Conservation (phyloP, 345 rosid genomes). For the Syzygium oleosum region DNA sequence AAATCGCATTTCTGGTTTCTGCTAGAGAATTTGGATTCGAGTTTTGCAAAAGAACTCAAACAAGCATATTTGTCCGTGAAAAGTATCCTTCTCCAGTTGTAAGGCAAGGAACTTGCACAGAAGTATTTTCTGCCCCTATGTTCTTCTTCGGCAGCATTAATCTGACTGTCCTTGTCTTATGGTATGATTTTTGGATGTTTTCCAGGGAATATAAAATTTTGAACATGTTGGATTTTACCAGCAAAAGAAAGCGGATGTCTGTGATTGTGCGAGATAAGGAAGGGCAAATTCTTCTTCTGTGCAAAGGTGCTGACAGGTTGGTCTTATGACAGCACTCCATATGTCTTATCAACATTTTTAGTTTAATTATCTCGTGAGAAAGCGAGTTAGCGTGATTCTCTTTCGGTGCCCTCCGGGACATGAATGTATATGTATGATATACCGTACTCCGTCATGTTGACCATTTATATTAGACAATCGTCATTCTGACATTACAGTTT, state of each 20-base stretch:
- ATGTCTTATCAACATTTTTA: background rate
- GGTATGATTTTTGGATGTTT: conserved; percentile 1
- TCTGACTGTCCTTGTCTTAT: conserved; percentile 1
- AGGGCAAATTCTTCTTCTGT: conserved; percentile 86
- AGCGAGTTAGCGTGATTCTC: background rate
- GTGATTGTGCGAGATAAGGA: conserved; percentile 80
- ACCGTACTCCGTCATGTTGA: background rate
- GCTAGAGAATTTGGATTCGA: conserved; percentile 99
- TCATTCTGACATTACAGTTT: background rate
- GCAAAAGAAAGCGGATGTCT: conserved; percentile 98
- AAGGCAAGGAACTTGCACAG: conserved; percentile 44
- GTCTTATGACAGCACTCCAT: conserved; percentile 6
- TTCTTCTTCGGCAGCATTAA: background rate
- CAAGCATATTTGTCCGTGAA: conserved; percentile 75
- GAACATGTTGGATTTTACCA: conserved; percentile 88
- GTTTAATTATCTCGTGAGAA: background rate
- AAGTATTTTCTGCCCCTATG: background rate
- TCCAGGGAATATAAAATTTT: conserved; percentile 91
- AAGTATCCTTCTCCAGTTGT: conserved; percentile 47
- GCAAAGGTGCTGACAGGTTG: conserved; percentile 99
- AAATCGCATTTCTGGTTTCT: conserved; percentile 91
- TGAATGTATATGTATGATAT: background rate
- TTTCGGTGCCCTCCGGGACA: background rate
- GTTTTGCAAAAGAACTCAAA: conserved; percentile 77
- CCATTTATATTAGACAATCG: background rate